Base-by-base conservation (phyloP, 208 protist genomes). In the Tritrichomonas foetus region DNA sequence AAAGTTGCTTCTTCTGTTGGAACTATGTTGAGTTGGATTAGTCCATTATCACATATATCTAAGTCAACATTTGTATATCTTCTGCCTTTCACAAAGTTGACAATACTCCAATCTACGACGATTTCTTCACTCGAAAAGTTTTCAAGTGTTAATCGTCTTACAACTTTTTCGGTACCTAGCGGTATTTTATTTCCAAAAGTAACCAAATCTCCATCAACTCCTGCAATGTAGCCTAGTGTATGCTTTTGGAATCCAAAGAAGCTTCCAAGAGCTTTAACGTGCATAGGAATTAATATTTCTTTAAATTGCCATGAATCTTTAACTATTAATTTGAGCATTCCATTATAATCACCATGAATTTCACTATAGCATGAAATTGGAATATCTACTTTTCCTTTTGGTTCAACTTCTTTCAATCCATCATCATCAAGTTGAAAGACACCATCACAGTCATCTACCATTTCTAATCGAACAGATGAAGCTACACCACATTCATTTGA, bases 261-360 rank as follows among this genome's bases (percentile, higher is more conserved):
- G 30, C 47, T 57, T 49, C 78, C 78, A 57, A 89, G 78, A 39
- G 78, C 78, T 89, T 89, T 89, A 39, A 89, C 78, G 27, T 89
- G 78, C 25, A 89, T 8, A 55, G 20, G 41, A 89, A 89, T 89
- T n/a, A 33, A 8, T 22, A 57, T 57, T 36, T 53, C 47, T 50
- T 89, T 89, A 16, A 39, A 57, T 39, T 89, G 78, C 78, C 78
- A 89, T 27, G 27, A 89, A 57, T 89, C 78, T 53, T 36, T 53
- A 2, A 89, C 44, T 39, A 89, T 89, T n/a, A 89, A 89, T 39
- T 89, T 89, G 0, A 89, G 30, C 57, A 57, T 53, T 1, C 78
- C 78, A 57, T 89, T 89, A 39, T 89, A 89, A 9, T 89, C 78
- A 39, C 78, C 78, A 39, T 89, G 78, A 39, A 89, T 89, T 57